Evolutionary conservation across 495 filamentous ascomycete genomes (phyloP).

Genomic region (Penicillium herquei): DNA sequence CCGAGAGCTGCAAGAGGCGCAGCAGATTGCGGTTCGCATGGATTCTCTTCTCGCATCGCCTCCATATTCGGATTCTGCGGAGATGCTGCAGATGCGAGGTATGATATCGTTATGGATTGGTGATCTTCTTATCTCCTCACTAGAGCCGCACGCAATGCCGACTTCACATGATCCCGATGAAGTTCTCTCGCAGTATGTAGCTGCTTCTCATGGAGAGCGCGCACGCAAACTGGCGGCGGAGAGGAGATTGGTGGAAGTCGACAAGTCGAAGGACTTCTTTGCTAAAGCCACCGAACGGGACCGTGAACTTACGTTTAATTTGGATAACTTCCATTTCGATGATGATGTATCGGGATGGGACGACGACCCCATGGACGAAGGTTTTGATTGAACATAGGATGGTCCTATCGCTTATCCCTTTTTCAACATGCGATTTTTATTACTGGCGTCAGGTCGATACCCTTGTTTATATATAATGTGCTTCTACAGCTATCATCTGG

Average conservation of each 20-base stretch:
- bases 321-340: too few relatives aligned
- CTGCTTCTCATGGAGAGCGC: slow-evolving; percentile 22
- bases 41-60: slow-evolving; percentile 60
- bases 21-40: slow-evolving; percentile 60
- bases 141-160: slow-evolving; percentile 16
- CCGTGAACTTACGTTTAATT: too few relatives aligned
- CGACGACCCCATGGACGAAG: too few relatives aligned
- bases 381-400: too few relatives aligned
- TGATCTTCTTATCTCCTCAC: slow-evolving; percentile 51
- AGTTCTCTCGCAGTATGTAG: slow-evolving; percentile 12
- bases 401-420: too few relatives aligned
- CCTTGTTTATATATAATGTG: too few relatives aligned
- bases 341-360: too few relatives aligned
- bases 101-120: slow-evolving; percentile 68
- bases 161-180: slow-evolving; percentile 15
- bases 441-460: too few relatives aligned
- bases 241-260: slow-evolving; percentile 28
- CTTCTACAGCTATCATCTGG: too few relatives aligned
- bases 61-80: slow-evolving; percentile 59
- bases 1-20: slow-evolving; percentile 44
- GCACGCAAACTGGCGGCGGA: slow-evolving; percentile 36
- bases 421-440: too few relatives aligned
- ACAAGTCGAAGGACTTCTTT: slow-evolving; percentile 35
- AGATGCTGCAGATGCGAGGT: slow-evolving; percentile 59
- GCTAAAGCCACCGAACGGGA: slow-evolving; percentile 32